Evolutionary conservation across 331 rosid genomes (phyloP).

Genomic region (Rhamnella rubrinervis): DNA sequence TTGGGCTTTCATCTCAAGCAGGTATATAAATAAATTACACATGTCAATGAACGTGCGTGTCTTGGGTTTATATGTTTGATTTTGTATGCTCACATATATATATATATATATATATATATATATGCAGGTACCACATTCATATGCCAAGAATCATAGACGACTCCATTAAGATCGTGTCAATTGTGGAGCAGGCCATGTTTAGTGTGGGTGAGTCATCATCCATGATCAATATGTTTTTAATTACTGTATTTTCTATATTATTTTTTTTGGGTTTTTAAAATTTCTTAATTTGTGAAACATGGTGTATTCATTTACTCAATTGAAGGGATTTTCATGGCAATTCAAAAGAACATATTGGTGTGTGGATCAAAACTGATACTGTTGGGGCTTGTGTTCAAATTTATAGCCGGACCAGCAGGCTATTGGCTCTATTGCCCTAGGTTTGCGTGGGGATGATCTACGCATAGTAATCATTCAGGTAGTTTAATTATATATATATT

Average conservation of each 20-base stretch:
- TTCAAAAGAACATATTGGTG: slow-evolving; percentile 64
- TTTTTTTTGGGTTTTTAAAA: too few species aligned
- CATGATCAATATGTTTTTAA: too few species aligned
- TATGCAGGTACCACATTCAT: slow-evolving; percentile 66
- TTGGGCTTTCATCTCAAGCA: slow-evolving; percentile 79
- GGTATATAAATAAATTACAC: slow-evolving; percentile 28
- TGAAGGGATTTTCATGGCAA: slow-evolving; percentile 92
- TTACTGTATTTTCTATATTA: too few species aligned
- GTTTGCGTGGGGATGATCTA: slow-evolving; percentile 76
- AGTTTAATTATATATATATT: neutral
- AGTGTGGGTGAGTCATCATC: slow-evolving; percentile 65
- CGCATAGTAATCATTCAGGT: slow-evolving; percentile 91
- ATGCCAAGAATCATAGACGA: slow-evolving; percentile 77
- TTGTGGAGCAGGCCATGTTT: slow-evolving; percentile 94
- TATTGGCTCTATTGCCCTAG: slow-evolving; percentile 62
- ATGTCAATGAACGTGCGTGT: too few species aligned
- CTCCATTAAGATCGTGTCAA: slow-evolving; percentile 71
- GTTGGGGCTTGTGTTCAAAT: slow-evolving; percentile 70
- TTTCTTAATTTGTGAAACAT: neutral
- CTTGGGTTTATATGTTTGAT: too few species aligned
- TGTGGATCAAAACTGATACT: slow-evolving; percentile 61
- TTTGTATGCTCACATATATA: too few species aligned
- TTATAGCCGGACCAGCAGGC: slow-evolving; percentile 94
- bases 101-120: neutral
- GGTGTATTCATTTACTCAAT: neutral